Percentiles rank a stretch among this genome's conserved stretches.
Evolutionary conservation across 305 asterid species (phyloP).

Genomic region (Fraxinus latifolia): DNA sequence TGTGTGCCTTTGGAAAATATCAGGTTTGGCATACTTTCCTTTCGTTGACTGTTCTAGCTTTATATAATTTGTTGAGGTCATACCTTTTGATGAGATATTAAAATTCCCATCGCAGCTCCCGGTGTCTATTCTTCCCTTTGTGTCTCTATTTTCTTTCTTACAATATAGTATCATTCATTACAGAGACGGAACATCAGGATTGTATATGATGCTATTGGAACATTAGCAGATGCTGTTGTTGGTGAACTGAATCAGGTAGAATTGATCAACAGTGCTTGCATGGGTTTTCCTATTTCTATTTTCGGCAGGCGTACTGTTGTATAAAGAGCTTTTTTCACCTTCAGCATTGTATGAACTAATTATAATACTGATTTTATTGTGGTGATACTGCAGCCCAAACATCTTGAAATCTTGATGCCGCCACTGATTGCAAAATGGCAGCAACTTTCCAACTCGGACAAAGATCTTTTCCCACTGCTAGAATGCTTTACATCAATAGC

Average conservation of each 20-base stretch:
- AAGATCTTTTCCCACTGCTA: slow-evolving; percentile 87
- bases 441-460: slow-evolving; percentile 87
- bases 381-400: slow-evolving; percentile 59
- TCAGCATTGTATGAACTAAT: neutral
- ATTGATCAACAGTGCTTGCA: slow-evolving; percentile 8
- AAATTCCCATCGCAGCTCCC: neutral
- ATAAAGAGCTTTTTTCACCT: slow-evolving; percentile 8
- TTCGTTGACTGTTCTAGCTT: neutral
- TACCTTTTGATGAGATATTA: neutral
- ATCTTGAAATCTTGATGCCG: slow-evolving; percentile 91
- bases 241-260: slow-evolving; percentile 86
- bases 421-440: slow-evolving; percentile 96
- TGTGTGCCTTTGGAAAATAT: slow-evolving; percentile 87
- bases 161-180: slow-evolving; percentile 22
- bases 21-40: slow-evolving; percentile 42
- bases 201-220: slow-evolving; percentile 94
- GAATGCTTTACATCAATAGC: slow-evolving; percentile 98
- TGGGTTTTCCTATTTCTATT: slow-evolving; percentile 14
- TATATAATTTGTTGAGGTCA: slow-evolving; percentile 15
- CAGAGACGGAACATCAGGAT: slow-evolving; percentile 94
- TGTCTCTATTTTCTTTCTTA: slow-evolving; percentile 8
- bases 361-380: slow-evolving; percentile 1
- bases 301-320: slow-evolving; percentile 5
- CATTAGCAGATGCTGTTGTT: slow-evolving; percentile 98
- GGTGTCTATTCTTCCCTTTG: slow-evolving; percentile 20